These are phyloP conservation scores for Fusarium lyarnte DNA, from an alignment of 2,329 filamentous ascomycete species.

Conservation along the genomic window DNA sequence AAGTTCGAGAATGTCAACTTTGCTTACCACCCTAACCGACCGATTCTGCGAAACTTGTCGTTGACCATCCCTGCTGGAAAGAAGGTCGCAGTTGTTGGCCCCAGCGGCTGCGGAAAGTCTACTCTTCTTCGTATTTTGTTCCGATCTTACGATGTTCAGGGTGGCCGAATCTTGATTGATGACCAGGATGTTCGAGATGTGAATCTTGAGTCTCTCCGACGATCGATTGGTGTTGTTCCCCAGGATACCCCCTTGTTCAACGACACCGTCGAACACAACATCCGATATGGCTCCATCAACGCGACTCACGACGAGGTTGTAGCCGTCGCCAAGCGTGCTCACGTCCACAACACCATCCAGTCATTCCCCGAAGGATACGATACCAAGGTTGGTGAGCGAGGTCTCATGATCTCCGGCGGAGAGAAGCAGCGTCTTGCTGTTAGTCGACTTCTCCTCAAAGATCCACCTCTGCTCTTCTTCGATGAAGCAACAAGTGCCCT, in stretches of 20 bases:
- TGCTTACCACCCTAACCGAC: slow-evolving; percentile 86
- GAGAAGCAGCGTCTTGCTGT: slow-evolving; percentile 94
- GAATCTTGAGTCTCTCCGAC: slow-evolving; percentile 81
- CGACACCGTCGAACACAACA: slow-evolving; percentile 94
- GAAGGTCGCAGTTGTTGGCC: slow-evolving; percentile 95
- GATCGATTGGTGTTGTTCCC: slow-evolving; percentile 91
- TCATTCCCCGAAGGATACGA: slow-evolving; percentile 87
- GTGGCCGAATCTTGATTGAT: slow-evolving; percentile 88
- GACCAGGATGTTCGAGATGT: slow-evolving; percentile 91
- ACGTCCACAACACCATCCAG: slow-evolving; percentile 83
- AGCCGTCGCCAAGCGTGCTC: slow-evolving; percentile 81
- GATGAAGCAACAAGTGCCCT: slow-evolving; percentile 94
- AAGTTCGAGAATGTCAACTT: slow-evolving; percentile 95
- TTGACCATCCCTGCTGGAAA: slow-evolving; percentile 94
- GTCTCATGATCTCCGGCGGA: slow-evolving; percentile 95
- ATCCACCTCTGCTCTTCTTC: slow-evolving; percentile 91
- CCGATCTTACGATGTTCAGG: slow-evolving; percentile 90
- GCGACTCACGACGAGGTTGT: slow-evolving; percentile 78
- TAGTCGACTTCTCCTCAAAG: slow-evolving; percentile 84
- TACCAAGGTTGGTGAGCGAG: slow-evolving; percentile 91
- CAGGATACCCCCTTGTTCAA: slow-evolving; percentile 98
- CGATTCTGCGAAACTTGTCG: slow-evolving; percentile 84
- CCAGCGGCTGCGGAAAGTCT: slow-evolving; percentile 95
- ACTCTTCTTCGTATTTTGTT: slow-evolving; percentile 92
- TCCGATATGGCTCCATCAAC: slow-evolving; percentile 86